Base-by-base conservation (phyloP, 768 basidiomycete genomes). In the Boletus reticuloceps region DNA sequence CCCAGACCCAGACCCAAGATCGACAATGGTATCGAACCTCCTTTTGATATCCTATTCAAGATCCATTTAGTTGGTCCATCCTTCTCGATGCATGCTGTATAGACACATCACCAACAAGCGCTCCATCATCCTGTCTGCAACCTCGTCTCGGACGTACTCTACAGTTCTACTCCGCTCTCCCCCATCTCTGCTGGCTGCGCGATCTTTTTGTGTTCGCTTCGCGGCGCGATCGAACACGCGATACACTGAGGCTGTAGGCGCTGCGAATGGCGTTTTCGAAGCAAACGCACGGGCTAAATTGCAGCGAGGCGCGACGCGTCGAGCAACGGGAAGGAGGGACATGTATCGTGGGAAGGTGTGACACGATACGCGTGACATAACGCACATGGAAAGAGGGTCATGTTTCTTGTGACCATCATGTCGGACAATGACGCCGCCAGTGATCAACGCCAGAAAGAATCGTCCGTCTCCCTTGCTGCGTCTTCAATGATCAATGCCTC, bases 91-190 rank as follows among this genome's bases (percentile, higher is more conserved):
- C 40, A 48, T 32, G 44, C 4, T 37, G 50, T 47, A 46, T 59
- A 40, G 56, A 59, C 41, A 54, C 51, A 75, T 58, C 66, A 94
- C 96, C 77, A 91, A 71, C 58, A 99, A 82, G 52, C 96, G 80
- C 67, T 98, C 96, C 73, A 93, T 82, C 81, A 98, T 82, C 55
- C 88, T 79, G 58, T 94, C 91, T 20, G 95, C 94, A 10, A 95
- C 85, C 68, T 96, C 96, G 53, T 92, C 82, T 40, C 92, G 82
- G 29, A 99, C 75, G 72, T 98, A 98, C 77, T 99, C 96, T 6
- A 94, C 93, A 0, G 84, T 82, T 63, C 83, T 78, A 63, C 90
- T 94, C 31, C 77, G 75, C 22, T 72, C 70, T 19, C 88, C 86
- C 44, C 74, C 77, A 52, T 85, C 77, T 54, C 78, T 73, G 49